Evolutionary conservation across 1,284 basidiomycete genomes (phyloP).

Genomic region (Ganoderma leucocontextum): DNA sequence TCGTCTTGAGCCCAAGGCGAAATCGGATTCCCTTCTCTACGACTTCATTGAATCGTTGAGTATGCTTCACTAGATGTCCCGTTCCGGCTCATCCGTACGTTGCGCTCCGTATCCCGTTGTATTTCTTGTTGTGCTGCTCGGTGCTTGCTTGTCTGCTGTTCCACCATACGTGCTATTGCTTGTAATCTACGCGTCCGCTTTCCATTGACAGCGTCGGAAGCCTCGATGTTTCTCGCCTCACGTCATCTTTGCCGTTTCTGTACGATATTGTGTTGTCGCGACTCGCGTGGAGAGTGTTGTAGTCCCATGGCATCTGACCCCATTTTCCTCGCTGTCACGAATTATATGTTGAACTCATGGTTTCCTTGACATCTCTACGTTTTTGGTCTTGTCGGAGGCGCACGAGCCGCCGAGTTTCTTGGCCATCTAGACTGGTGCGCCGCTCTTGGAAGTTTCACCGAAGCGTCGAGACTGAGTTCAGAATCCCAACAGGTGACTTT

Average conservation of each 20-base stretch:
- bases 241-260: background rate
- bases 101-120: conserved; percentile 4
- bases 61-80: conserved; percentile 12
- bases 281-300: background rate
- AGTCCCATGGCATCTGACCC: background rate
- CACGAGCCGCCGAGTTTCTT: background rate
- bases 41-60: background rate
- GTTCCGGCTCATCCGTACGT: conserved; percentile 2
- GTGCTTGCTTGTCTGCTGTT: conserved; percentile 12
- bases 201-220: background rate
- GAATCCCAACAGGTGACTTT: conserved; percentile 12
- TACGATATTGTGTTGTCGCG: background rate
- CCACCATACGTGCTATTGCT: conserved; percentile 14
- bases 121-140: conserved; percentile 15
- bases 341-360: background rate
- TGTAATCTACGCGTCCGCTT: conserved; percentile 17
- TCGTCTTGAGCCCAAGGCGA: background rate
- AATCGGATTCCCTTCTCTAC: background rate
- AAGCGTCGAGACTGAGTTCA: conserved; percentile 7
- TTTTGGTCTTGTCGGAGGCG: background rate
- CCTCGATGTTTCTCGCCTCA: background rate
- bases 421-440: conserved; percentile 12
- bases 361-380: background rate
- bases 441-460: background rate
- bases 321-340: background rate